A percentile compares a stretch with the other conserved stretches of the same genome.
Evolutionary conservation across 176 grass and related monocot species (phyloP).

Genomic region (Oryza nivara): DNA sequence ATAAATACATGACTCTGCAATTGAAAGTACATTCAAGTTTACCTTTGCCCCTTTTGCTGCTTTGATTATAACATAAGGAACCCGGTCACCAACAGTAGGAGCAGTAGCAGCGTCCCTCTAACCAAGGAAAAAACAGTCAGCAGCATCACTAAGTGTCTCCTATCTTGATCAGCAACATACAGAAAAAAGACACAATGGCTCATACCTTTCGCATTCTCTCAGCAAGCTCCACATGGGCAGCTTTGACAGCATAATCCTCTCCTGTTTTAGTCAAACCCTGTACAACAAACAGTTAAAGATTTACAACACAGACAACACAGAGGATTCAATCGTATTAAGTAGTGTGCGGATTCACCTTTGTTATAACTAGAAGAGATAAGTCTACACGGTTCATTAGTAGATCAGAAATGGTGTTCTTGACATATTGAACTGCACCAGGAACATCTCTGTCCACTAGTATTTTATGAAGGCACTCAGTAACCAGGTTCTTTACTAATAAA

Average conservation of each 20-base stretch:
- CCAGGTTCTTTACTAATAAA: constrained; percentile 97
- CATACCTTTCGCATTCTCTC: constrained; percentile 95
- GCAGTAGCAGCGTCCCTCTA: constrained; percentile 97
- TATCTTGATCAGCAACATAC: constrained; percentile 10
- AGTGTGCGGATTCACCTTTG: constrained; percentile 63
- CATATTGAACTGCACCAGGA: constrained; percentile 93
- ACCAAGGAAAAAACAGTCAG: constrained; percentile 49
- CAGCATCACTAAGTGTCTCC: constrained; percentile 12
- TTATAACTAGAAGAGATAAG: constrained; percentile 98
- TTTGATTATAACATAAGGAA: constrained; percentile 99
- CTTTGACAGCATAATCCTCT: constrained; percentile 95
- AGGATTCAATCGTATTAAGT: not conserved
- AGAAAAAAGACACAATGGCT: constrained; percentile 22
- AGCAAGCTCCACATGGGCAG: constrained; percentile 99
- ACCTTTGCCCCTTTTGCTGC: constrained; percentile 98
- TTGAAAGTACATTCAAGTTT: constrained; percentile 18
- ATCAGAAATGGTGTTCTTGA: constrained; percentile 99
- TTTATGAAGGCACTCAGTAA: constrained; percentile 96
- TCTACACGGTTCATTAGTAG: constrained; percentile 96
- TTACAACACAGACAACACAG: not conserved
- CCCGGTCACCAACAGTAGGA: constrained; percentile 94
- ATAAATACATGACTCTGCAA: not conserved
- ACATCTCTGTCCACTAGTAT: constrained; percentile 89
- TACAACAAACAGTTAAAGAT: constrained; percentile 25
- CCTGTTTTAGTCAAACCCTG: constrained; percentile 99